Evolutionary conservation across 192 early-diverging fungal genomes (phyloP).

Genomic region (Paraglomus occultum): DNA sequence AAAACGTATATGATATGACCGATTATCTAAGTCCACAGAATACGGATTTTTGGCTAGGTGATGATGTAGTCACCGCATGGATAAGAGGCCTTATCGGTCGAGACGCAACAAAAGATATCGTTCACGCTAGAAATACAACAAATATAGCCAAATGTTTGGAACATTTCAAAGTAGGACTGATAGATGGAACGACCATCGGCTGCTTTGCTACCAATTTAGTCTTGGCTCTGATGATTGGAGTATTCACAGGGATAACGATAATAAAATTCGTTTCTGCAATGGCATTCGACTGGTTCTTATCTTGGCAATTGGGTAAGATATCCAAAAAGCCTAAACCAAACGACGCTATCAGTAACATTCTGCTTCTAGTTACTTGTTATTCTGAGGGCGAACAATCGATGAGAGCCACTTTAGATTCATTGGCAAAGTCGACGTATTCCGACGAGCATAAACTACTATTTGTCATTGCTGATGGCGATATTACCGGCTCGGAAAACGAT

Average conservation of each 20-base stretch:
- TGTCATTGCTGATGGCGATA: slow-evolving; percentile 88
- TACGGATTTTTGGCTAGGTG: slow-evolving; percentile 20
- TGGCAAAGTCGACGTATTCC: slow-evolving; percentile 80
- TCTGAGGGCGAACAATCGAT: slow-evolving; percentile 85
- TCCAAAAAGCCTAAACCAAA: slow-evolving; percentile 32
- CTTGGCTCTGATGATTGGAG: slow-evolving; percentile 29
- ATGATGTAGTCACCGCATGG: slow-evolving; percentile 4
- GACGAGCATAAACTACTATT: slow-evolving; percentile 81
- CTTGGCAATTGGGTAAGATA: slow-evolving; percentile 33
- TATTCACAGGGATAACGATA: slow-evolving; percentile 30
- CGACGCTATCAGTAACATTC: slow-evolving; percentile 38
- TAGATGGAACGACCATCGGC: slow-evolving; percentile 45
- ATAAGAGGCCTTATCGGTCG: slow-evolving; percentile 1
- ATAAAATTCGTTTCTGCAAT: slow-evolving; percentile 45
- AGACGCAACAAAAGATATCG: slow-evolving; percentile 25
- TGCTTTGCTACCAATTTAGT: slow-evolving; percentile 36
- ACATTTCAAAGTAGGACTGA: slow-evolving; percentile 32
- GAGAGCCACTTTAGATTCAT: slow-evolving; percentile 79
- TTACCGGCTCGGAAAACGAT: slow-evolving; percentile 78
- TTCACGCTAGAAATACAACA: background rate
- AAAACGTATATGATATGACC: slow-evolving; percentile 35
- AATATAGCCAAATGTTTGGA: slow-evolving; percentile 21
- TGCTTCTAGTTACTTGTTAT: slow-evolving; percentile 90
- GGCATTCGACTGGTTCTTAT: slow-evolving; percentile 45
- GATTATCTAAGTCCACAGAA: slow-evolving; percentile 7